Conservation (phyloP, 805 yeast genomes). For the Zygoascus tannicola region DNA sequence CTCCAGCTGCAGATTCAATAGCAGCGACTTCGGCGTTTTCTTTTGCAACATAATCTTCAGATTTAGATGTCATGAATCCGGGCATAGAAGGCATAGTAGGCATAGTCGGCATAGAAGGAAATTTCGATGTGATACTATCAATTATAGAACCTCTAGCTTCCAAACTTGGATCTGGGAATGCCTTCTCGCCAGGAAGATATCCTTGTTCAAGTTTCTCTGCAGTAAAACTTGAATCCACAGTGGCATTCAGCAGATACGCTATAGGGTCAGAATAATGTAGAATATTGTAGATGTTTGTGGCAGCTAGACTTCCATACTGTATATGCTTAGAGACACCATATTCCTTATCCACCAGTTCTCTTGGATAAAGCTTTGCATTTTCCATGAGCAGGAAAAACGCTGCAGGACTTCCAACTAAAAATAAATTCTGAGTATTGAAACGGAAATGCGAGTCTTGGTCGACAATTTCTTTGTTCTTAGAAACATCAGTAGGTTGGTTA, state of each 20-base stretch:
- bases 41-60: background rate
- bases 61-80: background rate
- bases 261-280: slow-evolving; percentile 90
- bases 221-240: slow-evolving; percentile 39
- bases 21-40: background rate
- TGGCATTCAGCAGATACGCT: slow-evolving; percentile 79
- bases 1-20: background rate
- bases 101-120: slow-evolving; percentile 4
- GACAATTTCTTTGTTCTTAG: slow-evolving; percentile 15
- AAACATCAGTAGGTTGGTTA: slow-evolving; percentile 29
- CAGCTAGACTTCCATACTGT: slow-evolving; percentile 47
- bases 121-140: slow-evolving; percentile 8
- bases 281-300: slow-evolving; percentile 64
- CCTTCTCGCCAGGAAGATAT: slow-evolving; percentile 18
- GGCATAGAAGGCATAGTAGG: slow-evolving; percentile 3
- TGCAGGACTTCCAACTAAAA: slow-evolving; percentile 79
- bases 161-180: slow-evolving; percentile 9
- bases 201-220: slow-evolving; percentile 21
- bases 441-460: slow-evolving; percentile 30
- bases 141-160: slow-evolving; percentile 10
- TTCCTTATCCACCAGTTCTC: slow-evolving; percentile 14
- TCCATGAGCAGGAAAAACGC: slow-evolving; percentile 51
- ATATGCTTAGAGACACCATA: slow-evolving; percentile 8
- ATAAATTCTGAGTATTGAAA: slow-evolving; percentile 66
- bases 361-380: slow-evolving; percentile 22